phyloP scores from a whole-genome alignment of 2,329 filamentous ascomycete genomes.

The Penicillium sp. region DNA sequence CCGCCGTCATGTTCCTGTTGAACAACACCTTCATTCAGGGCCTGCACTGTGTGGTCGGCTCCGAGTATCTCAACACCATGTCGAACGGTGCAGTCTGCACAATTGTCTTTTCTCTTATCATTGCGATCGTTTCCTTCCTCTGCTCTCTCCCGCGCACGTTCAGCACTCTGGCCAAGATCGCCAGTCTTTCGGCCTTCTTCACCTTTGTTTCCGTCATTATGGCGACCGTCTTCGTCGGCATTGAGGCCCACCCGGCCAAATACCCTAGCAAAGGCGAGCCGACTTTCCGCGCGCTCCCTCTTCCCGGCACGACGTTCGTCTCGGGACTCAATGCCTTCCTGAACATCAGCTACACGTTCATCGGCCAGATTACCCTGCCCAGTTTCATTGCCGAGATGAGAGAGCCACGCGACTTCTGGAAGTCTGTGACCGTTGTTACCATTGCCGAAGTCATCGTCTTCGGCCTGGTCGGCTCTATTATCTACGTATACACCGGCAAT shows the following conservation, averaged over 20 bases:
- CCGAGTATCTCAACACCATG: constrained; percentile 89
- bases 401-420: constrained; percentile 77
- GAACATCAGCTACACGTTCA: constrained; percentile 95
- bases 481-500: constrained; percentile 85
- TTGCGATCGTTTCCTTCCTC: constrained; percentile 71
- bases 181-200: constrained; percentile 76
- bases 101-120: constrained; percentile 72
- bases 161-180: constrained; percentile 72
- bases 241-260: constrained; percentile 70
- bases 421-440: constrained; percentile 87
- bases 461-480: constrained; percentile 73
- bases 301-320: constrained; percentile 73
- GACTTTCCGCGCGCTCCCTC: constrained; percentile 66
- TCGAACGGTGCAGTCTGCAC: constrained; percentile 71
- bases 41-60: constrained; percentile 78
- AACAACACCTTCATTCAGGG: constrained; percentile 93
- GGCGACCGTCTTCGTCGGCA: constrained; percentile 75
- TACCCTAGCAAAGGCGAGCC: constrained; percentile 64
- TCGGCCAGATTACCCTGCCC: constrained; percentile 89
- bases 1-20: constrained; percentile 82
- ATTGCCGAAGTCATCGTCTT: constrained; percentile 86
- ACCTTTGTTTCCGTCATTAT: constrained; percentile 87
- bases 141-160: constrained; percentile 86
- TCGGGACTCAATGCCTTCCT: constrained; percentile 82
- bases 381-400: constrained; percentile 97